Evolutionary conservation across 306 rosid species (phyloP).

Genomic region (Cicer yamashitae): DNA sequence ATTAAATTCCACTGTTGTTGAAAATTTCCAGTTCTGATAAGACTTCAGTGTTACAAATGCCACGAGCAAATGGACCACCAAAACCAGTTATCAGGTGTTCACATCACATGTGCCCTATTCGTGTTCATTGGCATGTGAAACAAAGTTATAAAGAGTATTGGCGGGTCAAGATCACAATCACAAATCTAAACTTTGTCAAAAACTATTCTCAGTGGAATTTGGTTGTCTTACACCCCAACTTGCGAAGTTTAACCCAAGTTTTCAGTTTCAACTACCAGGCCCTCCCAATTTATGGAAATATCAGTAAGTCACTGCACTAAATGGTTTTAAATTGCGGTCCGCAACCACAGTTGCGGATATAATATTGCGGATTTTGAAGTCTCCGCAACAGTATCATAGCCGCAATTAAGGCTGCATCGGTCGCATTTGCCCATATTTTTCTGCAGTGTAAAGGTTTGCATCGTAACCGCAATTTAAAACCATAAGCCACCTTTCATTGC

Average conservation of each 20-base stretch:
- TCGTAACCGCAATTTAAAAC: too few relatives aligned
- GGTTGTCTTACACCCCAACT: slow-evolving; percentile 75
- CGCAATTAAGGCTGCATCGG: too few relatives aligned
- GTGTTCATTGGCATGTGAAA: slow-evolving; percentile 87
- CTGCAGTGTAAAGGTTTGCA: too few relatives aligned
- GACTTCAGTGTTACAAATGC: slow-evolving; percentile 52
- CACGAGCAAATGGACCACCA: slow-evolving; percentile 37
- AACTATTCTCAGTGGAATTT: slow-evolving; percentile 84
- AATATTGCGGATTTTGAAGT: too few relatives aligned
- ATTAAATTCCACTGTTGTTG: neutral
- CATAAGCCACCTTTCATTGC: too few relatives aligned
- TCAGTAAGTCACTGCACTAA: slow-evolving; percentile 59
- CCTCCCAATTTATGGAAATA: slow-evolving; percentile 54
- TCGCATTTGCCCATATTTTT: too few relatives aligned
- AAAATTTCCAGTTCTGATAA: slow-evolving; percentile 56
- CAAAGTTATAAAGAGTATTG: slow-evolving; percentile 76
- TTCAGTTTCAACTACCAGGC: slow-evolving; percentile 83
- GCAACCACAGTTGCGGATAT: too few relatives aligned
- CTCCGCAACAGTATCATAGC: too few relatives aligned
- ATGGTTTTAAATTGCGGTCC: too few relatives aligned
- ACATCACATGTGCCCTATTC: slow-evolving; percentile 79
- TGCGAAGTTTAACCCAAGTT: slow-evolving; percentile 59
- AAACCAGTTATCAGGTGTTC: slow-evolving; percentile 63
- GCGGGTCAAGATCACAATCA: slow-evolving; percentile 80
- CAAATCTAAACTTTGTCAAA: slow-evolving; percentile 66